Evolutionary conservation across 208 protist species (phyloP).

Genomic region (Trypanosoma melophagium): DNA sequence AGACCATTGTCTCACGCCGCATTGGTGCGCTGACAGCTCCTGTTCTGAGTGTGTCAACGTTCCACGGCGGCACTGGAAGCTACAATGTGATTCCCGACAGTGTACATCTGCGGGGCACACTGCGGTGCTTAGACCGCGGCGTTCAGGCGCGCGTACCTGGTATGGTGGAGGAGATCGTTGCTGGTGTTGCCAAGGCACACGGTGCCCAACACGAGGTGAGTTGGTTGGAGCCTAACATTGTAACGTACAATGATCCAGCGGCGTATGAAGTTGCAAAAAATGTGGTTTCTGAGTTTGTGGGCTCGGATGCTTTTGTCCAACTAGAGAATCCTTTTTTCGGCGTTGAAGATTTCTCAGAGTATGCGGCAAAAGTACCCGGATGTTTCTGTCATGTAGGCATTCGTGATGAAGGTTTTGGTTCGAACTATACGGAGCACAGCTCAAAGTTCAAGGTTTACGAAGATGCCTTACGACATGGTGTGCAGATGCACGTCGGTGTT

Average conservation of each 20-base stretch:
- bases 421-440: constrained; percentile 35
- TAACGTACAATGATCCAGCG: constrained; percentile 74
- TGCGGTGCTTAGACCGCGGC: constrained; percentile 67
- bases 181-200: constrained; percentile 65
- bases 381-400: constrained; percentile 55
- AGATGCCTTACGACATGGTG: constrained; percentile 39
- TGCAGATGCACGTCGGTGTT: constrained; percentile 49
- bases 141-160: constrained; percentile 53
- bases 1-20: constrained; percentile 67
- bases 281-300: constrained; percentile 34
- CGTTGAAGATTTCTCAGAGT: constrained; percentile 62
- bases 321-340: constrained; percentile 31
- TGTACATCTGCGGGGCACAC: constrained; percentile 65
- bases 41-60: constrained; percentile 64
- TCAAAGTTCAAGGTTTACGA: constrained; percentile 58
- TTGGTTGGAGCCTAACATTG: constrained; percentile 83
- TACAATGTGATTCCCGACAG: constrained; percentile 79
- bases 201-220: constrained; percentile 57
- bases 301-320: constrained; percentile 39
- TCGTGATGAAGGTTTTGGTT: constrained; percentile 33
- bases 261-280: constrained; percentile 61
- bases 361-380: constrained; percentile 37
- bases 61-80: constrained; percentile 54
- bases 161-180: constrained; percentile 71
- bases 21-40: constrained; percentile 58